Percentiles rank a stretch among this genome's conserved stretches.
Conservation (phyloP, 345 rosid genomes). For the Hypericum androsaemum region DNA sequence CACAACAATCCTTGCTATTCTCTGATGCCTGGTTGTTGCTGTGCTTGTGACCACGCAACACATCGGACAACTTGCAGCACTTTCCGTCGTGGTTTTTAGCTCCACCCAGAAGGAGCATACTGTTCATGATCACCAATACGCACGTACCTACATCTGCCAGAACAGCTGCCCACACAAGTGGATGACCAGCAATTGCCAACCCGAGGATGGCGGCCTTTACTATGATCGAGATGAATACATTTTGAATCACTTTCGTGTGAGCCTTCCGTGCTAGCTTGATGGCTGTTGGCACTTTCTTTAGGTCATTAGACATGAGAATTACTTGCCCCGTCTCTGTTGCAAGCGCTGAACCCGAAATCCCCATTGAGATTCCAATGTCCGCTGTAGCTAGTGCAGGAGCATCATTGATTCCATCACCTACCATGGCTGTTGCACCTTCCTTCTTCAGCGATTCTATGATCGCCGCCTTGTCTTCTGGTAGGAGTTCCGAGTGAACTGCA, state of each 20-base stretch:
- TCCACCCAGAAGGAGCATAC: slow-evolving; percentile 41
- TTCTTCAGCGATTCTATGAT: slow-evolving; percentile 40
- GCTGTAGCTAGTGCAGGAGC: slow-evolving; percentile 94
- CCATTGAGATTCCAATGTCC: slow-evolving; percentile 87
- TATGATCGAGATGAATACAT: slow-evolving; percentile 27
- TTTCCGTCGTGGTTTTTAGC: slow-evolving; percentile 13
- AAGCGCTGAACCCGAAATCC: slow-evolving; percentile 79
- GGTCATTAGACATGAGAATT: slow-evolving; percentile 77
- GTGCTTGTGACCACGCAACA: background rate
- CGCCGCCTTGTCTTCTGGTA: slow-evolving; percentile 63
- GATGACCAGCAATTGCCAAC: too few species aligned
- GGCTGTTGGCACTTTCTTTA: slow-evolving; percentile 57
- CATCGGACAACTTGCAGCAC: slow-evolving; percentile 14
- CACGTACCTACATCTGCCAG: too few species aligned
- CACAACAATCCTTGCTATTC: slow-evolving; percentile 8
- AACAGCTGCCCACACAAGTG: too few species aligned
- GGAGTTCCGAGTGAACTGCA: slow-evolving; percentile 53
- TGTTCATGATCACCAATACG: slow-evolving; percentile 20
- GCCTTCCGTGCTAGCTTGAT: slow-evolving; percentile 50
- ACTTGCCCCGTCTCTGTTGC: slow-evolving; percentile 76
- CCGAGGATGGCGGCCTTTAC: too few species aligned
- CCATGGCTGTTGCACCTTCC: slow-evolving; percentile 64
- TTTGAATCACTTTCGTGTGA: slow-evolving; percentile 54
- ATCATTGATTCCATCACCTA: slow-evolving; percentile 88
- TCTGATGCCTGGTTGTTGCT: slow-evolving; percentile 5